phyloP scores from a whole-genome alignment of 768 basidiomycete genomes.

The Mycena galopus region DNA sequence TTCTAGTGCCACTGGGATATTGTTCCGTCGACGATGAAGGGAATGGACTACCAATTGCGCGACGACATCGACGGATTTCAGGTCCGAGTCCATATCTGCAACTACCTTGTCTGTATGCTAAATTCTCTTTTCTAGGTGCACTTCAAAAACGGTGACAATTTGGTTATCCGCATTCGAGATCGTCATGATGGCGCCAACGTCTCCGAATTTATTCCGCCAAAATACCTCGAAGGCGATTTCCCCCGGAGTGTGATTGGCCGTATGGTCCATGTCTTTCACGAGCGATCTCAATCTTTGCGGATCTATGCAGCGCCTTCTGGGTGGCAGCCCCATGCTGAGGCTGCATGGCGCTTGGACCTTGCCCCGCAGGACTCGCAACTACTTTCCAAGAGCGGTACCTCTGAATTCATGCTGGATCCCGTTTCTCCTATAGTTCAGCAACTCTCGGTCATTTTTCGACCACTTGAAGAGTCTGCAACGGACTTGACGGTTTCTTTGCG shows the following conservation, averaged over 20 bases:
- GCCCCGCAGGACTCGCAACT: neutral
- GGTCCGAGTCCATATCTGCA: neutral
- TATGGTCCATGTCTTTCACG: conserved; percentile 25
- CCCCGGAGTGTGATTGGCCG: neutral
- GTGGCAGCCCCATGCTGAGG: neutral
- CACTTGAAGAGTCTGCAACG: conserved; percentile 1
- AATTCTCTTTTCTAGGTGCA: conserved; percentile 9
- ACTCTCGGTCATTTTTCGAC: conserved; percentile 4
- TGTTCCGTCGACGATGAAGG: conserved; percentile 20
- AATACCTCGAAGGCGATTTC: conserved; percentile 16
- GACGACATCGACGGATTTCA: conserved; percentile 15
- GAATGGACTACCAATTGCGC: conserved; percentile 25
- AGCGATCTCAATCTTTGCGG: neutral
- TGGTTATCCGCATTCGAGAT: conserved; percentile 21
- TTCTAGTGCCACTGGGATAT: conserved; percentile 6
- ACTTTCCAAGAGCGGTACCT: neutral
- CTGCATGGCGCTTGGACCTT: conserved; percentile 11
- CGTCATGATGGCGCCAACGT: neutral
- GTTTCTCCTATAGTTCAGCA: neutral
- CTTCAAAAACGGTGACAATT: neutral
- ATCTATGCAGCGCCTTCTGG: conserved; percentile 3
- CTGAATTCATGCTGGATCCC: conserved; percentile 9
- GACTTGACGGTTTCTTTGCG: conserved; percentile 1
- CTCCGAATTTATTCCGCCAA: conserved; percentile 19
- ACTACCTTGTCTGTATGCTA: neutral